Conservation (phyloP, 306 rosid genomes). For the Quercus robur region DNA sequence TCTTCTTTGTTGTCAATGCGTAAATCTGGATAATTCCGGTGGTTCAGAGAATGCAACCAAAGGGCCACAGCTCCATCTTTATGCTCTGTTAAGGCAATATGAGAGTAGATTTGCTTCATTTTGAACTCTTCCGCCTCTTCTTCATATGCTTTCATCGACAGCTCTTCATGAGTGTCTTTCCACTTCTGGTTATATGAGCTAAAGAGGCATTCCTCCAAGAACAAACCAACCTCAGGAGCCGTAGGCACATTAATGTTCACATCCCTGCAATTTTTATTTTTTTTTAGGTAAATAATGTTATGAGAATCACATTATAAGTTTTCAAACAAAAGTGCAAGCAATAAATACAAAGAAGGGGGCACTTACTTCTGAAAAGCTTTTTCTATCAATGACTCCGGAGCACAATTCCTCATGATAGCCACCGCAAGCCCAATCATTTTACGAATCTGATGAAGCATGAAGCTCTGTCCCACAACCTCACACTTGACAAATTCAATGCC, state of each 20-base stretch:
- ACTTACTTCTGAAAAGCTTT: constrained; percentile 82
- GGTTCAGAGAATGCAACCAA: constrained; percentile 93
- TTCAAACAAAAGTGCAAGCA: constrained; percentile 9
- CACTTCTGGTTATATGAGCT: constrained; percentile 87
- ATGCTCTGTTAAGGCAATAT: constrained; percentile 68
- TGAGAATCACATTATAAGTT: constrained; percentile 8
- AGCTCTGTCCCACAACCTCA: constrained; percentile 93
- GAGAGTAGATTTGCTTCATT: constrained; percentile 77
- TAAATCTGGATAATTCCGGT: constrained; percentile 82
- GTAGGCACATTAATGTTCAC: constrained; percentile 81
- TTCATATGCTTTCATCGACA: constrained; percentile 72
- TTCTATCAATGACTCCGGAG: constrained; percentile 63
- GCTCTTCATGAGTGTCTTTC: constrained; percentile 86
- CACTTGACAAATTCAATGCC: constrained; percentile 86
- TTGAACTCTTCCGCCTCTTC: constrained; percentile 80
- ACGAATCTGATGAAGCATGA: constrained; percentile 98
- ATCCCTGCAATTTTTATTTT: constrained; percentile 42
- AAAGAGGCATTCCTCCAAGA: constrained; percentile 85
- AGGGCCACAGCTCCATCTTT: constrained; percentile 84
- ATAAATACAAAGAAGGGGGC: constrained; percentile 1
- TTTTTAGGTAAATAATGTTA: background rate
- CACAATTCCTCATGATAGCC: constrained; percentile 81
- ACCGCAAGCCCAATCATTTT: constrained; percentile 93
- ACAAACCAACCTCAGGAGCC: constrained; percentile 96
- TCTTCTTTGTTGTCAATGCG: constrained; percentile 24